Evolutionary conservation across 805 yeast genomes (phyloP).

Genomic region (Blastobotrys americana): DNA sequence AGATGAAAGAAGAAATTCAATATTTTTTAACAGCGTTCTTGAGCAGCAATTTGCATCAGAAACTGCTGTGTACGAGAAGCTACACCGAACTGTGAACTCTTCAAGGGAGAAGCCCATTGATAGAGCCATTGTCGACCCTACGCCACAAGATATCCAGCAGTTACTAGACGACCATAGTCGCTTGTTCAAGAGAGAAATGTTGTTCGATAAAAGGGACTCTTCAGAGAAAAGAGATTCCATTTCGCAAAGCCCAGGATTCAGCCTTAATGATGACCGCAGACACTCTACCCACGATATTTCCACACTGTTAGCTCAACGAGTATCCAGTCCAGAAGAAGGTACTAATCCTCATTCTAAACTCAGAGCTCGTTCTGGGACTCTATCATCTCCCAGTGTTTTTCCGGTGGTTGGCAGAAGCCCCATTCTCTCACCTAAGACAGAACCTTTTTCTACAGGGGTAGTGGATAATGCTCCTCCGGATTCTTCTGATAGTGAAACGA

Average conservation of each 20-base stretch:
- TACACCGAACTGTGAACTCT: background rate
- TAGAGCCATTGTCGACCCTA: constrained; percentile 7
- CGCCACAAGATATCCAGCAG: constrained; percentile 7
- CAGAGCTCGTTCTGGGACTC: constrained; percentile 10
- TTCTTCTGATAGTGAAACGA: background rate
- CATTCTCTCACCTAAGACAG: constrained; percentile 2
- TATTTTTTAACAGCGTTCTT: background rate
- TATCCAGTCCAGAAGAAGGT: background rate
- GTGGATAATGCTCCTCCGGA: background rate
- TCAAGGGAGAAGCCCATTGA: background rate
- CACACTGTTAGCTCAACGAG: background rate
- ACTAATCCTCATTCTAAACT: background rate
- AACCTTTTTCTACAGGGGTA: background rate
- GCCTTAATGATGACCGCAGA: constrained; percentile 6
- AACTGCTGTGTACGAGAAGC: background rate
- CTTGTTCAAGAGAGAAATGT: constrained; percentile 10
- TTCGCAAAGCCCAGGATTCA: constrained; percentile 12
- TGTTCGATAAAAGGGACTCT: background rate
- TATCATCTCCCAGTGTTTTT: constrained; percentile 12
- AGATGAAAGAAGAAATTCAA: background rate
- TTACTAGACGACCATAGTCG: constrained; percentile 13
- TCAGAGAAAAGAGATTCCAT: constrained; percentile 7
- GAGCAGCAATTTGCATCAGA: background rate
- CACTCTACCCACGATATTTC: background rate
- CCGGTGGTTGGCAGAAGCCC: constrained; percentile 6